A percentile compares a stretch with the other conserved stretches of the same genome.
Evolutionary conservation across 1,139 yeast species (phyloP).

Genomic region (Suhomyces kunorum): DNA sequence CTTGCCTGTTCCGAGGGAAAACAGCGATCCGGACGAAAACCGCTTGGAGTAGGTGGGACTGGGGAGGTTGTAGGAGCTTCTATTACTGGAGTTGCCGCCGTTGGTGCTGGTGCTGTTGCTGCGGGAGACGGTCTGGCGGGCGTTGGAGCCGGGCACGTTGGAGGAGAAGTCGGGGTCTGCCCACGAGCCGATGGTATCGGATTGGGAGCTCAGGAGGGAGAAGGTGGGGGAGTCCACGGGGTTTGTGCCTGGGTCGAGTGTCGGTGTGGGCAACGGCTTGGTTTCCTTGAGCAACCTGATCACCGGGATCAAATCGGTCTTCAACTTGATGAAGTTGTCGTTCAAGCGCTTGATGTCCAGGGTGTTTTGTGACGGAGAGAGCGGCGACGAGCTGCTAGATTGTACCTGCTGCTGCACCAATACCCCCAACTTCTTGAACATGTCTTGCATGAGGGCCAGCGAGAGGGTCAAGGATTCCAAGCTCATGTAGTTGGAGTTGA

Average conservation of each 20-base stretch:
- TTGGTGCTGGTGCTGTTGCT: slow-evolving; percentile 20
- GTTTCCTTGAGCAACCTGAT: slow-evolving; percentile 53
- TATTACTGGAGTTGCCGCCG: slow-evolving; percentile 7
- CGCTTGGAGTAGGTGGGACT: slow-evolving; percentile 46
- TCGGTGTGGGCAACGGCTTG: slow-evolving; percentile 61
- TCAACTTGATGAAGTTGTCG: slow-evolving; percentile 51
- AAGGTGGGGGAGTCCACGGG: slow-evolving; percentile 38
- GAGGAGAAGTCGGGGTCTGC: slow-evolving; percentile 15
- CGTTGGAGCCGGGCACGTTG: slow-evolving; percentile 3
- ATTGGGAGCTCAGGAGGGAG: slow-evolving; percentile 24
- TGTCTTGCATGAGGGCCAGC: slow-evolving; percentile 39
- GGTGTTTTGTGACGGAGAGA: slow-evolving; percentile 25
- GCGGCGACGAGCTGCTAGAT: slow-evolving; percentile 22
- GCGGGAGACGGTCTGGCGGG: slow-evolving; percentile 15
- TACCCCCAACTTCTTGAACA: slow-evolving; percentile 28
- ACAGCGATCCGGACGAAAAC: slow-evolving; percentile 41
- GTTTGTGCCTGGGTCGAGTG: slow-evolving; percentile 41
- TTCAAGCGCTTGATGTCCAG: slow-evolving; percentile 42
- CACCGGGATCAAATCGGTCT: slow-evolving; percentile 55
- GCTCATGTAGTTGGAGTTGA: slow-evolving; percentile 36
- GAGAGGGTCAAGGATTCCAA: slow-evolving; percentile 39
- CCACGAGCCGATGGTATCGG: slow-evolving; percentile 15
- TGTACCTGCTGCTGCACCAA: slow-evolving; percentile 16
- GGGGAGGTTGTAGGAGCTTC: slow-evolving; percentile 24
- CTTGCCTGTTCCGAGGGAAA: slow-evolving; percentile 48